These are phyloP conservation scores for Wickerhamomyces pijperi DNA, from an alignment of 805 yeast species.

Conservation along the genomic window DNA sequence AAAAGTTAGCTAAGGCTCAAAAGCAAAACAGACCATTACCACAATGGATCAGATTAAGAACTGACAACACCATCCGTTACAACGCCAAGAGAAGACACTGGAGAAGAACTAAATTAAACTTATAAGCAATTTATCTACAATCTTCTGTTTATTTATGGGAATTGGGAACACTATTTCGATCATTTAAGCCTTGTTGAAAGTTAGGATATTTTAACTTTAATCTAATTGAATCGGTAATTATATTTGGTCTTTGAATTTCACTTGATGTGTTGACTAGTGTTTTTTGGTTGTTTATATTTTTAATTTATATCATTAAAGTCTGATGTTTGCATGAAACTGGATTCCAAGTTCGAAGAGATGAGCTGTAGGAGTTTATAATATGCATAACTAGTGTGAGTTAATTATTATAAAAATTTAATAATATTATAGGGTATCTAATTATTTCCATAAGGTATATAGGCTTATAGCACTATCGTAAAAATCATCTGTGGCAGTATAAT, in stretches of 20 bases:
- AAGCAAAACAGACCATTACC: slow-evolving; percentile 99
- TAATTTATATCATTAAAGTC: not conserved
- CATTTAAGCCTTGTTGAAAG: no score
- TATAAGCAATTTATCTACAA: slow-evolving; percentile 39
- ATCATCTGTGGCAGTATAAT: no score
- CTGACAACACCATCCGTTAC: slow-evolving; percentile 95
- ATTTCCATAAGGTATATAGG: no score
- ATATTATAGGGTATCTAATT: no score
- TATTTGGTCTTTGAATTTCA: not conserved
- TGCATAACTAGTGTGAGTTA: no score
- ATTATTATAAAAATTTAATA: no score
- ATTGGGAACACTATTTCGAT: not conserved
- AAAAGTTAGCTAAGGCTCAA: slow-evolving; percentile 97
- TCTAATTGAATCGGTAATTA: not conserved
- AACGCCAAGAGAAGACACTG: slow-evolving; percentile 99
- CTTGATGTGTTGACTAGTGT: not conserved
- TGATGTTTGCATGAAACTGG: not conserved
- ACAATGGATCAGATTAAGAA: slow-evolving; percentile 98
- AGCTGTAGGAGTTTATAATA: no score
- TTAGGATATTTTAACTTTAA: not conserved
- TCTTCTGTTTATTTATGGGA: not conserved
- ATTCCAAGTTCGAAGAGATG: no score
- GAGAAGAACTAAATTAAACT: slow-evolving; percentile 98
- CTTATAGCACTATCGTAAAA: no score
- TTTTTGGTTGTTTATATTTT: not conserved